A percentile compares a stretch with the other conserved stretches of the same genome.
These are phyloP conservation scores for Neurospora sp. DNA, from an alignment of 2,329 filamentous ascomycete genomes.

Conservation along the genomic window DNA sequence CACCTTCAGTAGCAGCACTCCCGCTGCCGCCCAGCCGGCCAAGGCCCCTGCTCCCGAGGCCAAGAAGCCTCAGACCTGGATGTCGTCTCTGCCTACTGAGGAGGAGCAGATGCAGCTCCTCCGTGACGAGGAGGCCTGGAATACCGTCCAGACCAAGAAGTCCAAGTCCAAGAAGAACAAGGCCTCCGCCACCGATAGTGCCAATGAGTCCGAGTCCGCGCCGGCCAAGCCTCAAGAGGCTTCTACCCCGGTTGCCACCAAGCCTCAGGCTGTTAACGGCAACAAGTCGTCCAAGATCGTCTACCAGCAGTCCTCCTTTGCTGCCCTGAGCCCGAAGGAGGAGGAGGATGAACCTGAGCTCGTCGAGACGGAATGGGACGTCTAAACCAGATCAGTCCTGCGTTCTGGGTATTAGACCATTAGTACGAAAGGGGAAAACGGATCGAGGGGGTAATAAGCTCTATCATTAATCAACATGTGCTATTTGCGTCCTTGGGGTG, in stretches of 20 bases:
- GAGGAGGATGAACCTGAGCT: constrained; percentile 30
- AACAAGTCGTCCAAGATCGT: constrained; percentile 27
- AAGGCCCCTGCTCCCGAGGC: constrained; percentile 22
- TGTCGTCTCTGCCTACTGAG: constrained; percentile 45
- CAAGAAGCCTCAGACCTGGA: constrained; percentile 33
- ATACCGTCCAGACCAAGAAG: constrained; percentile 43
- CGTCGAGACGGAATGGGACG: constrained; percentile 42
- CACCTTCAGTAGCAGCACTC: constrained; percentile 35
- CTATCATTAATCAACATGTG: not conserved
- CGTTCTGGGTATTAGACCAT: not conserved
- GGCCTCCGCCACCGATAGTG: constrained; percentile 25
- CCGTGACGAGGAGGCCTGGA: constrained; percentile 46
- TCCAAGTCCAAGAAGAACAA: constrained; percentile 33
- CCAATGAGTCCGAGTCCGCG: constrained; percentile 16
- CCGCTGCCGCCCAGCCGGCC: constrained; percentile 9
- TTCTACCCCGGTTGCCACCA: constrained; percentile 18
- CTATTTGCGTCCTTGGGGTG: not conserved
- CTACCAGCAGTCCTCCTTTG: constrained; percentile 34
- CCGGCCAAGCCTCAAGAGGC: constrained; percentile 11
- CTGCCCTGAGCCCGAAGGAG: constrained; percentile 35
- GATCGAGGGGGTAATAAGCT: not conserved
- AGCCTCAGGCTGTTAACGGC: constrained; percentile 12
- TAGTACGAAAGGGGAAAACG: not conserved
- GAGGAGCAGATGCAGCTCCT: constrained; percentile 53
- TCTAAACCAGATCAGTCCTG: constrained; percentile 27